Conservation (phyloP, 805 yeast species). For the Kluyveromyces lactis region DNA sequence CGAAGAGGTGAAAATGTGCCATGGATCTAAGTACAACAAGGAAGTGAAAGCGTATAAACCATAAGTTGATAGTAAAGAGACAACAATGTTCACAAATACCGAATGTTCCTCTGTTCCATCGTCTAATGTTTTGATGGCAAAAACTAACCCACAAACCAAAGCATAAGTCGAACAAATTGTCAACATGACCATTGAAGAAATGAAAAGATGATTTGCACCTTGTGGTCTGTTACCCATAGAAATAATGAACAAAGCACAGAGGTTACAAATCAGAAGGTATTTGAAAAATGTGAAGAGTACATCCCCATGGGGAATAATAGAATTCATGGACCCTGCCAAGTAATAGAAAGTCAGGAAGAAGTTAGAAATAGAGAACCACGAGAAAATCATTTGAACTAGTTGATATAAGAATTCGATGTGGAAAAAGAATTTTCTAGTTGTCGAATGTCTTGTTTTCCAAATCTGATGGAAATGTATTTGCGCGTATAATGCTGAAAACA, state of each 20-base stretch:
- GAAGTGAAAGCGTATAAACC: constrained; percentile 84
- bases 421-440: constrained; percentile 67
- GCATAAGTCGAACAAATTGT: constrained; percentile 79
- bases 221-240: constrained; percentile 98
- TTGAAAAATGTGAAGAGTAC: constrained; percentile 80
- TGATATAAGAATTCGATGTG: constrained; percentile 89
- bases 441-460: constrained; percentile 83
- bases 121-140: constrained; percentile 53
- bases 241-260: constrained; percentile 82
- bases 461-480: constrained; percentile 78
- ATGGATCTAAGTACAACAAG: constrained; percentile 81
- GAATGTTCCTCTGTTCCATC: constrained; percentile 31
- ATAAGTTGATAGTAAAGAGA: constrained; percentile 82
- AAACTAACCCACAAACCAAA: constrained; percentile 71
- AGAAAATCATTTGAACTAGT: constrained; percentile 67
- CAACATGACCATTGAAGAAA: constrained; percentile 60
- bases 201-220: constrained; percentile 77
- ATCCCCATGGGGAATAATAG: constrained; percentile 58
- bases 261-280: constrained; percentile 71
- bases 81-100: constrained; percentile 66
- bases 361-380: constrained; percentile 88
- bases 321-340: constrained; percentile 73
- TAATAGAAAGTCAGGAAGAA: constrained; percentile 89
- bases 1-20: constrained; percentile 89
- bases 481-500: constrained; percentile 91